phyloP scores from a whole-genome alignment of 2,329 filamentous ascomycete genomes.

The Penicillium sp. region DNA sequence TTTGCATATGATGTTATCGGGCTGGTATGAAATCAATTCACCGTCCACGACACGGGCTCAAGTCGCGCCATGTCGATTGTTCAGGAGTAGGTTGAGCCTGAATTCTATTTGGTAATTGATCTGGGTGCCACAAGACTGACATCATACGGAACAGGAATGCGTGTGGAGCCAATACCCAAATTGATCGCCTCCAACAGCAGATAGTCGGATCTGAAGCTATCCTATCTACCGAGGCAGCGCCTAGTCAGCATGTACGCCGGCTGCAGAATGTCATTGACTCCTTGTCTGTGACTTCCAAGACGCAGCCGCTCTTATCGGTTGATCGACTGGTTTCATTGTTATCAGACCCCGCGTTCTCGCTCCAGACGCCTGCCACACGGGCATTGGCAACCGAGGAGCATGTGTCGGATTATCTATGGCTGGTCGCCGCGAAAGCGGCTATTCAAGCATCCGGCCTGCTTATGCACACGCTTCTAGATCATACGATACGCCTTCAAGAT shows the following conservation, averaged over 20 bases:
- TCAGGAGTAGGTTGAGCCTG: slow-evolving; percentile 16
- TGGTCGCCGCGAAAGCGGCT: slow-evolving; percentile 82
- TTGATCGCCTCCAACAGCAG: slow-evolving; percentile 52
- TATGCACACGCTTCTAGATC: slow-evolving; percentile 68
- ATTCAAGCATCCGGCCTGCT: slow-evolving; percentile 83
- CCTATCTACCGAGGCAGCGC: slow-evolving; percentile 21
- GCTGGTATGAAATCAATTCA: too few species aligned
- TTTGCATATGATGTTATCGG: too few species aligned
- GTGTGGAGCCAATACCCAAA: slow-evolving; percentile 52
- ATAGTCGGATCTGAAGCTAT: slow-evolving; percentile 11
- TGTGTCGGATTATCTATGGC: slow-evolving; percentile 79
- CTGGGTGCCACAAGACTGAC: too few species aligned
- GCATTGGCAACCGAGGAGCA: slow-evolving; percentile 41
- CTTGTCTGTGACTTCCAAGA: slow-evolving; percentile 63
- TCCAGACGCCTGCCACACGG: slow-evolving; percentile 1
- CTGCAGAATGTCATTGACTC: slow-evolving; percentile 64
- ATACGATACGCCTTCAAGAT: slow-evolving; percentile 75
- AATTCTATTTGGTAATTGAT: background rate
- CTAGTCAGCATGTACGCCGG: slow-evolving; percentile 37
- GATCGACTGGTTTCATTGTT: slow-evolving; percentile 58
- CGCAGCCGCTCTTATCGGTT: slow-evolving; percentile 56
- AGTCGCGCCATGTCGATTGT: slow-evolving; percentile 20
- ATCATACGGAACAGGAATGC: slow-evolving; percentile 44
- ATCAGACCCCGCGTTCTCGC: slow-evolving; percentile 43
- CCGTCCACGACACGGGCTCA: background rate